phyloP scores from a whole-genome alignment of 345 rosid species.

The Viola odorata region DNA sequence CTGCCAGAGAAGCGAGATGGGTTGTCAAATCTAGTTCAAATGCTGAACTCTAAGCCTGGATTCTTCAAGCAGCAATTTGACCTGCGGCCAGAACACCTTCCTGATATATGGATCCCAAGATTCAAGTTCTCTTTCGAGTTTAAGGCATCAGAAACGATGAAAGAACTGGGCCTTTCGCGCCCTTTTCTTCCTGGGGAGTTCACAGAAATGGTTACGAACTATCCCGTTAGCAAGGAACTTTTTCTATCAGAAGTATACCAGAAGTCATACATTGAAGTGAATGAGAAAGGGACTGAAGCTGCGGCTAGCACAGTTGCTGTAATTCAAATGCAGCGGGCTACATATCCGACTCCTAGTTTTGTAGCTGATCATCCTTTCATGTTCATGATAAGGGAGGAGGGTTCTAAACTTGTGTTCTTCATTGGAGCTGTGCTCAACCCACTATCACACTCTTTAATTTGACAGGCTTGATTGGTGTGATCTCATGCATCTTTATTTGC shows the following conservation, averaged over 20 bases:
- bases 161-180: conserved; percentile 17
- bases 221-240: background rate
- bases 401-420: conserved; percentile 14
- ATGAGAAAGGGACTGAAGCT: conserved; percentile 37
- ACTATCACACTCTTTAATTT: too few relatives aligned
- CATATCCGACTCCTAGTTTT: conserved; percentile 5
- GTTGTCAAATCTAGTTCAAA: conserved; percentile 9
- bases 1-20: conserved; percentile 22
- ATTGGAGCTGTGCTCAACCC: conserved; percentile 27
- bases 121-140: conserved; percentile 27
- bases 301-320: conserved; percentile 10
- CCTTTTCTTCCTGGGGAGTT: conserved; percentile 18
- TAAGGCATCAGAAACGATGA: conserved; percentile 18
- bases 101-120: conserved; percentile 18
- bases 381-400: conserved; percentile 25
- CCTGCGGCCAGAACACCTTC: background rate
- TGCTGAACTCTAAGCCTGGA: conserved; percentile 6
- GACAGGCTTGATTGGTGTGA: too few relatives aligned
- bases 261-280: conserved; percentile 31
- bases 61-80: conserved; percentile 18
- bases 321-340: background rate
- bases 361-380: conserved; percentile 28
- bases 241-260: conserved; percentile 16
- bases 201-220: conserved; percentile 20
- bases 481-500: too few relatives aligned